phyloP scores from a whole-genome alignment of 371 early-diverging fungal genomes.

The Coemansia sp. region DNA sequence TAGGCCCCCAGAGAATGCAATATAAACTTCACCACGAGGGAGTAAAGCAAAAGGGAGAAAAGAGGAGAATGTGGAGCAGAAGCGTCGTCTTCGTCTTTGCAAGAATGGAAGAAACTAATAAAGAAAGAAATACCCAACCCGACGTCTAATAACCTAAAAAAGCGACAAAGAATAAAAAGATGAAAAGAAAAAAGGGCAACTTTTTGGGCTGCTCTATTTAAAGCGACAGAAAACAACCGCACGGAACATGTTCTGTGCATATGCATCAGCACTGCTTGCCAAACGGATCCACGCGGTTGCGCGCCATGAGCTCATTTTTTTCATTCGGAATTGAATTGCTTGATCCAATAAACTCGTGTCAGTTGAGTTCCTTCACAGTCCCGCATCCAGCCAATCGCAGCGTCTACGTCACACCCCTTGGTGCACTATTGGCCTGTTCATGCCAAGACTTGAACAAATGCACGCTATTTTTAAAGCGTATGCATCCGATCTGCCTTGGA shows the following conservation, averaged over 20 bases:
- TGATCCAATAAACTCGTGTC: background rate
- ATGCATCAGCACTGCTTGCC: background rate
- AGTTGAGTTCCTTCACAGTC: background rate
- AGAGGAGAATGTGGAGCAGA: slow-evolving; percentile 3
- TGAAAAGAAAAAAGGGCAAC: background rate
- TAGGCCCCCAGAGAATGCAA: too few species aligned
- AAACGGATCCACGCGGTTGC: too few species aligned
- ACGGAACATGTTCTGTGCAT: background rate
- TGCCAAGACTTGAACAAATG: background rate
- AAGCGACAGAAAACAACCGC: too few species aligned
- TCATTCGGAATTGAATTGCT: background rate
- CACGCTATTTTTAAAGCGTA: background rate
- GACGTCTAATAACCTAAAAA: background rate
- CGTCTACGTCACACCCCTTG: background rate
- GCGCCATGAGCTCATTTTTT: too few species aligned
- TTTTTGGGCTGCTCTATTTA: background rate
- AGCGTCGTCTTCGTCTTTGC: too few species aligned
- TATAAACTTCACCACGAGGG: background rate
- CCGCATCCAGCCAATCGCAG: background rate
- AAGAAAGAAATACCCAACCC: background rate
- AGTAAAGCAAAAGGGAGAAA: background rate
- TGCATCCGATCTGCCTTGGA: background rate
- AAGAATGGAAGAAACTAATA: background rate
- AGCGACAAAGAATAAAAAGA: background rate
- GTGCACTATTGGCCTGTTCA: background rate